Base-by-base conservation (phyloP, 176 grass and related monocot species). In the Paspalum notatum region DNA sequence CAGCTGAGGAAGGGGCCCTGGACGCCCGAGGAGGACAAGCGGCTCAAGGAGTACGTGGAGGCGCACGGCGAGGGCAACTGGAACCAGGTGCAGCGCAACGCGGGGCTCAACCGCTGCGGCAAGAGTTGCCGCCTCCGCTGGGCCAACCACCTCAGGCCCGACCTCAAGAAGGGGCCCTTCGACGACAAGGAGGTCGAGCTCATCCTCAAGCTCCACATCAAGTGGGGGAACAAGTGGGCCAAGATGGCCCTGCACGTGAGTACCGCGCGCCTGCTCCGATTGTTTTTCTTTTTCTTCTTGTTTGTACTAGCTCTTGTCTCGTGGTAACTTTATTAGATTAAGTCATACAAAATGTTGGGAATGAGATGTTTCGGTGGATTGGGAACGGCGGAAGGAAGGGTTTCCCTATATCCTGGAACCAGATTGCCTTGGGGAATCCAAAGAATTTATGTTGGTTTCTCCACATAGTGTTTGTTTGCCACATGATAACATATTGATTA, bases 111-210 rank as follows among this genome's bases (percentile, higher is more conserved):
- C 60, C 80, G 94, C 12, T 97, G 91, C 74, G 94, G 94, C 75
- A 97, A 94, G 88, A 97, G 94, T 46, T 97, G 94, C 70, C 89
- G 94, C 48, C 94, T 97, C 46, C 86, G 94, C 68, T 97, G 94
- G 94, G 57, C 87, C 0, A 97, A 97, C 69, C 94, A 97, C 70
- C 91, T 97, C 62, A 89, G 82, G 80, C 89, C 91, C 9, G 46
- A 94, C 65, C 88, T 97, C 46, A 97, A 91, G 74, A 90, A 97
- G 72, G 91, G 82, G 4, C 87, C 91, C 11, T 90, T 97, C 53
- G 82, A 85, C 39, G 16, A 21, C 0, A 82, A 91, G 24, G 94
- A 97, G 80, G 67, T 88, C 40, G 45, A 73, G 1, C 18, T 25
- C 26, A 91, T 97, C 17, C 72, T 90, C 0, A 39, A 71, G 72